These are phyloP conservation scores for Populus hybrid DNA, from an alignment of 441 rosid species.

Conservation along the genomic window DNA sequence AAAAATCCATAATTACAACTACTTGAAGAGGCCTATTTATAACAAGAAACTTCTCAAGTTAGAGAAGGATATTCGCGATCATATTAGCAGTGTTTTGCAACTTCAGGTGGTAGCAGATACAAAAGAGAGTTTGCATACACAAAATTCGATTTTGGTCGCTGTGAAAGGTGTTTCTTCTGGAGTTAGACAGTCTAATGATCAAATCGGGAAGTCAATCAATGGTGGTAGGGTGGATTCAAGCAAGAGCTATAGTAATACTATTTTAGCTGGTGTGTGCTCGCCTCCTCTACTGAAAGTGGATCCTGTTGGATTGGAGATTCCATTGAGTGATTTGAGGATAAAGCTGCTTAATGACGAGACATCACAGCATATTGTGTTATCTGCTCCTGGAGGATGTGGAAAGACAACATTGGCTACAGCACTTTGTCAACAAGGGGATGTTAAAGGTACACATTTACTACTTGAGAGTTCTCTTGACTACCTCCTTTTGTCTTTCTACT, in stretches of 20 bases:
- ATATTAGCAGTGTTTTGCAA: slow-evolving; percentile 16
- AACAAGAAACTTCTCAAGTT: slow-evolving; percentile 20
- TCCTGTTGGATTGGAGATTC: too few species aligned
- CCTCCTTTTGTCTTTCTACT: neutral
- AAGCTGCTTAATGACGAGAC: too few species aligned
- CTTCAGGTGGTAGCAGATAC: slow-evolving; percentile 20
- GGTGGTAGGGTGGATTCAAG: too few species aligned
- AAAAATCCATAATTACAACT: slow-evolving; percentile 2
- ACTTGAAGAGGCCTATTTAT: slow-evolving; percentile 9
- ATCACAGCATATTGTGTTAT: slow-evolving; percentile 33
- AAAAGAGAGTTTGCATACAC: slow-evolving; percentile 13
- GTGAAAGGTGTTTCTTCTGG: neutral
- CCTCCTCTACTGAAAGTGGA: too few species aligned
- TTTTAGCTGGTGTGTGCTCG: too few species aligned
- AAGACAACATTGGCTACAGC: slow-evolving; percentile 52
- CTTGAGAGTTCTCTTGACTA: neutral
- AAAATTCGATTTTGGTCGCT: neutral
- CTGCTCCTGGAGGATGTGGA: slow-evolving; percentile 66
- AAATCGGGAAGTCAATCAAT: too few species aligned
- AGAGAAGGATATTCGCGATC: slow-evolving; percentile 11
- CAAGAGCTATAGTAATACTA: too few species aligned
- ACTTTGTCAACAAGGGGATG: slow-evolving; percentile 43
- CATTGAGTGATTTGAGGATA: too few species aligned
- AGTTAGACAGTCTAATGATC: neutral
- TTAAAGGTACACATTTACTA: slow-evolving; percentile 34